phyloP scores from a whole-genome alignment of 202 grass and related monocot species.

The Carex sylvatica region DNA sequence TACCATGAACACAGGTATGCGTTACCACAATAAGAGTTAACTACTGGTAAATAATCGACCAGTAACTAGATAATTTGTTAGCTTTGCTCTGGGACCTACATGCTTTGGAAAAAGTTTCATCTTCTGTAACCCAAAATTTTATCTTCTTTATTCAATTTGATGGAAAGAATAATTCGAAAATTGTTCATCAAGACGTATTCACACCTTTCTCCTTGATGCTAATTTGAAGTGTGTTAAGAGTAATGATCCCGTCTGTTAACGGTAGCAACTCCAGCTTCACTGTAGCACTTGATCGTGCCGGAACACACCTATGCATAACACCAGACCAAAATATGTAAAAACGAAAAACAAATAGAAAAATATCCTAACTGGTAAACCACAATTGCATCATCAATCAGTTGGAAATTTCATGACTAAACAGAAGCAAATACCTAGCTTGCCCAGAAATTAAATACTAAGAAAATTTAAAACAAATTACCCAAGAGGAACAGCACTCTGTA shows the following conservation, averaged over 20 bases:
- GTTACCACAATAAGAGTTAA: neutral
- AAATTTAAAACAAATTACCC: conserved; percentile 51
- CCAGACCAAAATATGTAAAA: neutral
- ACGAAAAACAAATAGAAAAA: conserved; percentile 7
- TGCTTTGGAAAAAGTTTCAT: neutral
- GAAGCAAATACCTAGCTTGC: neutral
- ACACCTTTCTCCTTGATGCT: conserved; percentile 94
- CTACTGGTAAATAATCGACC: neutral
- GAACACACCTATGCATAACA: conserved; percentile 63
- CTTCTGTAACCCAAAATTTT: neutral
- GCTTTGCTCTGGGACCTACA: neutral
- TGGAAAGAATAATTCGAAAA: neutral
- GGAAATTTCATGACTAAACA: conserved; percentile 1
- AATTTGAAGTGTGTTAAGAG: conserved; percentile 91
- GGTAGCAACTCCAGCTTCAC: conserved; percentile 95
- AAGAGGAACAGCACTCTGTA: conserved; percentile 88
- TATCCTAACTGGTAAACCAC: neutral
- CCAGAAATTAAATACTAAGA: neutral
- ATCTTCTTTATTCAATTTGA: conserved; percentile 4
- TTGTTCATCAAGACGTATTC: neutral
- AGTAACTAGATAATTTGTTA: conserved; percentile 1
- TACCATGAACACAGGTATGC: neutral
- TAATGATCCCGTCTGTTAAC: conserved; percentile 92
- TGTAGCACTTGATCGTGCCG: conserved; percentile 74
- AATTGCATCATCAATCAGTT: neutral